Evolutionary conservation across 768 basidiomycete genomes (phyloP), one percentile per base, ranked within the genome.

Genomic region (Boletus sp.): DNA sequence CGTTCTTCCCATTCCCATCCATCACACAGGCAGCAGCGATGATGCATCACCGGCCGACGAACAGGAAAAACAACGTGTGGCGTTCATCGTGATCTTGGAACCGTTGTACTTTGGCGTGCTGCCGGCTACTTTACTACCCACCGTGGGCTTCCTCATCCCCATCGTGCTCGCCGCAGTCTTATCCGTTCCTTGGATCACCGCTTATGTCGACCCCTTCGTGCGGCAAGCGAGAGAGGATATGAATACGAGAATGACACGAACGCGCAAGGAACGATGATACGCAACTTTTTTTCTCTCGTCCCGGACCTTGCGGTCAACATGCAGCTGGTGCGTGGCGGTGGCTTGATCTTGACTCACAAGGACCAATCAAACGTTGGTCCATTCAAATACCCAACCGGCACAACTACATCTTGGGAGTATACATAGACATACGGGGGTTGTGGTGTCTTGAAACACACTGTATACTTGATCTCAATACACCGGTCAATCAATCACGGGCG

Each of bases 61-160:
- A 19, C 17, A 19, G 4, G 45, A 23, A 48, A 17, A 0, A 5
- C 5, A 17, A 11, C 4, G 13, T 7, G 76, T 87, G 6, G 75
- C 84, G 4, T 75, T 88, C 58, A 66, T 76, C 51, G 59, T 88
- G 15, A 67, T 74, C 19, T 64, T 88, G 41, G 87, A 89, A 60
- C 87, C 83, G 27, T 67, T 83, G 2, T 75, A 80, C 51, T 62
- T 83, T n/a, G 83, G 82, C 15, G 67, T 84, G 23, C 65, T 89
- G 29, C 87, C 87, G 9, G 74, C 75, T 17, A 79, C 83, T 0
- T 65, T 85, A n/a, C 19, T 72, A 0, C 73, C 75, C 19, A 71
- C 70, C 11, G 25, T 72, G 8, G 51, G 47, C 27, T 58, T 70
- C 38, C 64, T 77, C 40, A 27, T 72, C 11, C 61, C 51, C 21